These are phyloP conservation scores for Grifola frondosa DNA, from an alignment of 1,284 basidiomycete genomes.

Conservation along the genomic window DNA sequence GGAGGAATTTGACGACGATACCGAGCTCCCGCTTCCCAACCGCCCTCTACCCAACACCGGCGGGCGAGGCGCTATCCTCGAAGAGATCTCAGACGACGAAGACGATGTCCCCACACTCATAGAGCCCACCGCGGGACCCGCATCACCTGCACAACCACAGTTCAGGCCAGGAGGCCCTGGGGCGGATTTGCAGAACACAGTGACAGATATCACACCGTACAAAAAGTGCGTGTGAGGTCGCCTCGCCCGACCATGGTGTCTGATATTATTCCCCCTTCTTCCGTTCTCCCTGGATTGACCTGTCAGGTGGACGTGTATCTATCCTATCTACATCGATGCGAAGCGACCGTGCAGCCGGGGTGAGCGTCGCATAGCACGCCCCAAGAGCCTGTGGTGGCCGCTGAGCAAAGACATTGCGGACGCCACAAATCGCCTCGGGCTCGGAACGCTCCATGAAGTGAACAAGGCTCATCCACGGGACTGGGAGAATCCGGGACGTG, in stretches of 20 bases:
- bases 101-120: conserved; percentile 35
- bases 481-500: conserved; percentile 95
- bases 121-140: conserved; percentile 43
- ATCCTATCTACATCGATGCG: conserved; percentile 96
- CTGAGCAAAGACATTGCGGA: conserved; percentile 90
- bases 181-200: conserved; percentile 31
- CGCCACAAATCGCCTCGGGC: conserved; percentile 73
- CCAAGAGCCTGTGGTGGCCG: conserved; percentile 91
- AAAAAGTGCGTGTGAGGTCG: conserved; percentile 53
- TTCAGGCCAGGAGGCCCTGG: conserved; percentile 23
- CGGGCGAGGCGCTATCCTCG: conserved; percentile 68
- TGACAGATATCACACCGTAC: conserved; percentile 75
- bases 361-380: conserved; percentile 77
- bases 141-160: conserved; percentile 46
- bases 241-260: background rate
- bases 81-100: conserved; percentile 56
- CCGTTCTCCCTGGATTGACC: conserved; percentile 8
- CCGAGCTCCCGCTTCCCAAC: conserved; percentile 73
- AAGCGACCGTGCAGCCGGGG: conserved; percentile 86
- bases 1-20: conserved; percentile 87
- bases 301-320: conserved; percentile 89
- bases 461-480: conserved; percentile 90
- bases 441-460: conserved; percentile 85
- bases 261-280: conserved; percentile 6
- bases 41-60: conserved; percentile 68